phyloP scores from a whole-genome alignment of 306 rosid genomes.

The Lathyrus sativus region DNA sequence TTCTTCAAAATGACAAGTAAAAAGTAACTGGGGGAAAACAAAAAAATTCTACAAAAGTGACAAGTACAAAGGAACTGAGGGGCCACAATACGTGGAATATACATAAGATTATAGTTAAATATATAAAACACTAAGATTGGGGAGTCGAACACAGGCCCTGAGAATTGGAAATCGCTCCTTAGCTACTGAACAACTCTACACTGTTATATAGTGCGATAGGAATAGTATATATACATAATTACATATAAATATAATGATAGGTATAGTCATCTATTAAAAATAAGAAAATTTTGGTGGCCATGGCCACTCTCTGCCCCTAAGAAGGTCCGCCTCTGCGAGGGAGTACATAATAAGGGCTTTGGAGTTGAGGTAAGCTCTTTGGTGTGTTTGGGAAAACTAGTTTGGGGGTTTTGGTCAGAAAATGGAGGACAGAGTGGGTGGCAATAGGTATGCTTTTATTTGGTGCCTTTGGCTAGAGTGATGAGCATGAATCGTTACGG shows the following conservation, averaged over 20 bases:
- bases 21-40: not conserved
- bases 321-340: not conserved
- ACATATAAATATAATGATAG: too few relatives aligned
- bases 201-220: too few relatives aligned
- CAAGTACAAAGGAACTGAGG: not conserved
- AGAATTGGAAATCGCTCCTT: too few relatives aligned
- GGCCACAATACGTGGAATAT: too few relatives aligned
- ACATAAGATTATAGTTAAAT: too few relatives aligned
- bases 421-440: slow-evolving; percentile 1
- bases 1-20: not conserved
- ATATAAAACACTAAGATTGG: too few relatives aligned
- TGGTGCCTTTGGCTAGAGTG: slow-evolving; percentile 12
- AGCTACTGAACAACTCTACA: too few relatives aligned
- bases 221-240: too few relatives aligned
- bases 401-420: slow-evolving; percentile 23
- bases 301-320: too few relatives aligned
- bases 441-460: slow-evolving; percentile 3
- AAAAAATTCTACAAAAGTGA: not conserved
- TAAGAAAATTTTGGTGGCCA: too few relatives aligned
- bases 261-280: too few relatives aligned
- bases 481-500: slow-evolving; percentile 3
- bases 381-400: slow-evolving; percentile 19
- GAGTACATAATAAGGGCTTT: not conserved
- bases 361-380: not conserved
- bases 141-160: too few relatives aligned